phyloP scores from a whole-genome alignment of 345 rosid species.

The Heritiera littoralis region DNA sequence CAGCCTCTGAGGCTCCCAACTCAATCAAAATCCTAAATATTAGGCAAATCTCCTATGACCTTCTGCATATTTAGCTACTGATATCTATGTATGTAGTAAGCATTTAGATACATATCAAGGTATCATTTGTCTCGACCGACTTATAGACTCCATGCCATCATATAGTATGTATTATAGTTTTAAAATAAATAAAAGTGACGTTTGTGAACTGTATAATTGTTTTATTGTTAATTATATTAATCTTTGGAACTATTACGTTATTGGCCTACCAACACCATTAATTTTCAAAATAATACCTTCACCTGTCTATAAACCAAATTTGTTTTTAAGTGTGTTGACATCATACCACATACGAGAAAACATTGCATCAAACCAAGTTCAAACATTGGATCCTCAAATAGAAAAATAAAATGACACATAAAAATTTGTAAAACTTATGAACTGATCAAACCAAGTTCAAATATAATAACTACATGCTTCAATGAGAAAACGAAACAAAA shows the following conservation, averaged over 20 bases:
- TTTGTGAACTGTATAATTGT: not conserved
- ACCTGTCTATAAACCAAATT: not conserved
- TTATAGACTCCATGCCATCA: not conserved
- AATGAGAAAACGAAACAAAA: too few species aligned
- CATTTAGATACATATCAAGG: not conserved
- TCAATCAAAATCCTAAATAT: constrained; percentile 1
- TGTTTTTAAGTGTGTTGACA: too few species aligned
- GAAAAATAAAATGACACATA: too few species aligned
- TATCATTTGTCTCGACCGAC: not conserved
- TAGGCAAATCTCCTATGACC: not conserved
- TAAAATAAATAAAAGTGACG: not conserved
- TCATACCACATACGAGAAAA: too few species aligned
- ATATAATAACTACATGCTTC: too few species aligned
- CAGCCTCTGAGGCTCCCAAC: constrained; percentile 32
- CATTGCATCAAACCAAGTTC: too few species aligned
- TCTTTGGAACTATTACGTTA: not conserved
- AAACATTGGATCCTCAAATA: too few species aligned
- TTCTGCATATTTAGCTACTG: not conserved
- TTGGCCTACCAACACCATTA: not conserved
- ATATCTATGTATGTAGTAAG: not conserved
- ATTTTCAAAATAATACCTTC: too few species aligned
- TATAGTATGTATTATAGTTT: not conserved
- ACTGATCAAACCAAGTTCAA: too few species aligned
- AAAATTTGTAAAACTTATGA: too few species aligned
- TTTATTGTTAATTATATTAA: not conserved